A percentile compares a stretch with the other conserved stretches of the same genome.
phyloP scores from a whole-genome alignment of 768 basidiomycete genomes.

The Leccinum aurantiacum region DNA sequence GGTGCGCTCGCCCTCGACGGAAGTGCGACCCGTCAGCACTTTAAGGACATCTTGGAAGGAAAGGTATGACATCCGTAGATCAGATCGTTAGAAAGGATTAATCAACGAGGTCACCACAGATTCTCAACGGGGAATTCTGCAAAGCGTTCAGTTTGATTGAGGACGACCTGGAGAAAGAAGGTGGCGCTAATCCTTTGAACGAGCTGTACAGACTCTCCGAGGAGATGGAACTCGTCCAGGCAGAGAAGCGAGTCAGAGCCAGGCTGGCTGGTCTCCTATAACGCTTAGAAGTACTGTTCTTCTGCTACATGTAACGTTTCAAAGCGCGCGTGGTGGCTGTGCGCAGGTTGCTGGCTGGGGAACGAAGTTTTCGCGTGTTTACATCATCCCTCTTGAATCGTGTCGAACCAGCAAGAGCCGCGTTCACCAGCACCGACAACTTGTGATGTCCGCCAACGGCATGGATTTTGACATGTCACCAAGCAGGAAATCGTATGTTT shows the following conservation, averaged over 20 bases:
- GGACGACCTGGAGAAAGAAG: constrained; percentile 55
- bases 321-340: constrained; percentile 22
- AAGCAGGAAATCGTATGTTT: constrained; percentile 59
- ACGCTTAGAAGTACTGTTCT: not conserved
- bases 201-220: constrained; percentile 50
- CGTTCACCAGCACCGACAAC: constrained; percentile 2
- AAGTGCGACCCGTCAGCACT: constrained; percentile 47
- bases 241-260: constrained; percentile 57
- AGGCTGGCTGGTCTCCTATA: constrained; percentile 44
- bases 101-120: constrained; percentile 31
- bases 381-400: constrained; percentile 12
- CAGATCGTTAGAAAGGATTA: not conserved
- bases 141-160: constrained; percentile 55
- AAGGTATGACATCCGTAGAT: constrained; percentile 37
- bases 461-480: constrained; percentile 69
- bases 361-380: constrained; percentile 40
- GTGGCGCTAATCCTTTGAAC: constrained; percentile 53
- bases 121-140: constrained; percentile 61
- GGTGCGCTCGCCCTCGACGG: constrained; percentile 59
- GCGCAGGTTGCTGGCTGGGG: constrained; percentile 11
- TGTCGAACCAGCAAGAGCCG: constrained; percentile 11
- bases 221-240: constrained; percentile 53
- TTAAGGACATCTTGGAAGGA: constrained; percentile 57
- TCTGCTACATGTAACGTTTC: not conserved
- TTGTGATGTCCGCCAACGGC: constrained; percentile 46